These are phyloP conservation scores for Alloascoidea africana DNA, from an alignment of 805 yeast genomes.

Conservation along the genomic window DNA sequence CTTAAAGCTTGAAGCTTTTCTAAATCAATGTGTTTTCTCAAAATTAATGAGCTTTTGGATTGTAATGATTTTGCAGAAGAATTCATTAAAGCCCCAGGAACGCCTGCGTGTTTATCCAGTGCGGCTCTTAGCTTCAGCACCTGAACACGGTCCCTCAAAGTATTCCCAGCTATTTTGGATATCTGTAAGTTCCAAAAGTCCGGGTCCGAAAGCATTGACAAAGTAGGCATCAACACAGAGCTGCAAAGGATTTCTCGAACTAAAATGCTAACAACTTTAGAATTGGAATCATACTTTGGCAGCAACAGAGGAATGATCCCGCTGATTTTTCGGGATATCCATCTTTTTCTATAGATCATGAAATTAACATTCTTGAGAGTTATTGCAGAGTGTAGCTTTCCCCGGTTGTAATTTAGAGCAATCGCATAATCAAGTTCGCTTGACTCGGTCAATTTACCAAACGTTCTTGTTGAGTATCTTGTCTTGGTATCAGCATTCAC, in stretches of 20 bases:
- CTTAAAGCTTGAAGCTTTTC: too few relatives aligned
- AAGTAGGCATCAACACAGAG: constrained; percentile 36
- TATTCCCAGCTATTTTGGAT: constrained; percentile 41
- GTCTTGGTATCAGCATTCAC: constrained; percentile 23
- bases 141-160: constrained; percentile 58
- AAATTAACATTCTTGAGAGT: constrained; percentile 20
- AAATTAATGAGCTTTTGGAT: too few relatives aligned
- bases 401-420: constrained; percentile 30
- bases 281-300: constrained; percentile 23
- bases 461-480: constrained; percentile 12
- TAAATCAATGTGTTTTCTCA: too few relatives aligned
- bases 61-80: too few relatives aligned
- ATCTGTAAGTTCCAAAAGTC: constrained; percentile 64
- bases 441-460: constrained; percentile 17
- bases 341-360: constrained; percentile 29
- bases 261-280: constrained; percentile 32
- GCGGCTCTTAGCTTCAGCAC: constrained; percentile 60
- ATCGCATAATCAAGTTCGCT: constrained; percentile 24
- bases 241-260: constrained; percentile 49
- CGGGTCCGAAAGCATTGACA: constrained; percentile 43
- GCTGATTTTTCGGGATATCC: constrained; percentile 28
- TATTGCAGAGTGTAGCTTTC: constrained; percentile 45
- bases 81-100: too few relatives aligned
- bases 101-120: constrained; percentile 43
- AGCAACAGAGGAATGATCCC: constrained; percentile 34